Evolutionary conservation across 257 asterid genomes (phyloP), one percentile per base, ranked within the genome.

Genomic region (Dorcoceras hygrometricum): DNA sequence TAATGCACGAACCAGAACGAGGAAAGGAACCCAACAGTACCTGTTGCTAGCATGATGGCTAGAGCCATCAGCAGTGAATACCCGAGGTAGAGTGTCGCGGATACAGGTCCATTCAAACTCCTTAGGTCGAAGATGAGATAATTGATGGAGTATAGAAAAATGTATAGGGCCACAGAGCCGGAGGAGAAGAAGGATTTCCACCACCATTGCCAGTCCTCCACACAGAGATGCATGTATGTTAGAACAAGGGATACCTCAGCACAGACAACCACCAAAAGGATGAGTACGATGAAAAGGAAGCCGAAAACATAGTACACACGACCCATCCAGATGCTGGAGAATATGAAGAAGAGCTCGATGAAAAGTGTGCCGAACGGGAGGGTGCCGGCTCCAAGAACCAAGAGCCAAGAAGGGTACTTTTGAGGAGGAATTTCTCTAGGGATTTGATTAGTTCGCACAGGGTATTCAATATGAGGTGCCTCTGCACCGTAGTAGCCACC

Each of bases 171-270:
- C 60, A 89, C 96, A 24, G 95, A 89, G 25, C 95, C 92, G 0
- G 95, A 84, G 24, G 96, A 87, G 10, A 72, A 87, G 78, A 87
- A 85, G 8, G 96, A 87, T 77, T 89, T 89, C 96, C 96, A 89
- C 96, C 96, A 89, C 96, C 95, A 89, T 89, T 76, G 82, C 90
- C 95, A 87, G 25, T 87, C 96, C 84, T 89, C 96, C 19, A 85
- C 92, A 34, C 93, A 89, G 9, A 89, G 83, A 78, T 89, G 95
- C 96, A 87, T 89, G 79, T 87, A 89, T 1, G 96, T 89, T 53
- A 89, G 79, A 14, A 89, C 93, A 10, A 89, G 84, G 0, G 92
- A 87, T 50, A 85, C 91, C 72, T 87, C 90, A 32, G 81, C 91
- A 79, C 96, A 85, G 12, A 89, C 96, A 7, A 84, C 67, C 5